Conservation (phyloP, 2,329 filamentous ascomycete genomes). For the Colletotrichum simmondsii region DNA sequence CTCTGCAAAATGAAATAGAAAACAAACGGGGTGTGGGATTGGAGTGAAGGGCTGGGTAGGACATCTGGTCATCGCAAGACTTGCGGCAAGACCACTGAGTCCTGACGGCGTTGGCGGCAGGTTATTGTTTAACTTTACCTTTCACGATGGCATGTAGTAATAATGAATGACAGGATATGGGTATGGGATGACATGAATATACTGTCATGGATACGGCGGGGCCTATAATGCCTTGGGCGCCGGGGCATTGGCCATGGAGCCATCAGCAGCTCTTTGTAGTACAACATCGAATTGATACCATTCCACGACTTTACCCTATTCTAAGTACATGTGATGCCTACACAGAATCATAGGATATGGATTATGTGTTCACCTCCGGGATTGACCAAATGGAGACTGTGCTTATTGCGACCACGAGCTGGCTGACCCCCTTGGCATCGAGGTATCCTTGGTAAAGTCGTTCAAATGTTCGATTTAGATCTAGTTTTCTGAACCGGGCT, state of each 20-base stretch:
- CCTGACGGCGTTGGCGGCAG: conserved; percentile 25
- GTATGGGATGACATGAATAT: conserved; percentile 27
- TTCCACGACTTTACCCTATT: background rate
- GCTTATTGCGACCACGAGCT: background rate
- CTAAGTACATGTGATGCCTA: background rate
- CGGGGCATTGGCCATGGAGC: background rate
- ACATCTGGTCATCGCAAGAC: background rate
- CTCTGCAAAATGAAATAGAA: background rate
- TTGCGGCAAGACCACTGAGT: background rate
- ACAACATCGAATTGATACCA: conserved; percentile 15
- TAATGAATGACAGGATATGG: conserved; percentile 24
- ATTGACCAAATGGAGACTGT: background rate
- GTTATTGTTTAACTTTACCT: conserved; percentile 19
- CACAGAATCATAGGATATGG: fast-evolving
- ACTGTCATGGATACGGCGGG: conserved; percentile 17
- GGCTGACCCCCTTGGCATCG: background rate
- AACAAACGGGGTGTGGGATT: background rate
- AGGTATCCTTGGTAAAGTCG: background rate
- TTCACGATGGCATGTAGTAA: conserved; percentile 27
- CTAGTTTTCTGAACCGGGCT: background rate
- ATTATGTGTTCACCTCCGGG: background rate
- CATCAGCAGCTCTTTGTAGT: background rate
- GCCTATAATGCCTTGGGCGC: background rate
- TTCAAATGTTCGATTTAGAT: conserved; percentile 8
- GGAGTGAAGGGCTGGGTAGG: background rate